Percentiles rank a stretch among this genome's conserved stretches.
Evolutionary conservation across 2,329 filamentous ascomycete genomes (phyloP).

Genomic region (Teratosphaeria zuluensis): DNA sequence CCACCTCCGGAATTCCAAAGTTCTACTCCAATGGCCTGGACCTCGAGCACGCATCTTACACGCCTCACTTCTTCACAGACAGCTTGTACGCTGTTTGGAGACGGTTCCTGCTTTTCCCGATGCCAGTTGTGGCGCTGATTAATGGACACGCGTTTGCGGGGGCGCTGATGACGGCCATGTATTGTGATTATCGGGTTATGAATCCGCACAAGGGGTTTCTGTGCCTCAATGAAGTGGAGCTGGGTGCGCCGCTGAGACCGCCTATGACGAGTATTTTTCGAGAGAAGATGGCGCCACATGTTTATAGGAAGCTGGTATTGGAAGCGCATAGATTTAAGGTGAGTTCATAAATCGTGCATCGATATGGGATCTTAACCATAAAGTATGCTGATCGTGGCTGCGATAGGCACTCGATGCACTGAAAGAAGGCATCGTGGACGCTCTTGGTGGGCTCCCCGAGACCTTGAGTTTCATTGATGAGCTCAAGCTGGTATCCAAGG

Average conservation of each 20-base stretch:
- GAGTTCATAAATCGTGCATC: neutral
- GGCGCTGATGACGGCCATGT: conserved; percentile 71
- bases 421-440: conserved; percentile 59
- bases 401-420: conserved; percentile 49
- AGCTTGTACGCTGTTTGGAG: conserved; percentile 56
- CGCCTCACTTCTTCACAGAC: conserved; percentile 49
- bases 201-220: conserved; percentile 60
- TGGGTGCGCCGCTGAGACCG: conserved; percentile 64
- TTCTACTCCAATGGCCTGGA: conserved; percentile 66
- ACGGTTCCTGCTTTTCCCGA: conserved; percentile 60
- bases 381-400: too few relatives aligned
- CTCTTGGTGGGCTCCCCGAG: conserved; percentile 54
- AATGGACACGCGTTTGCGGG: conserved; percentile 76
- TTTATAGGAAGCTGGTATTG: conserved; percentile 58
- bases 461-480: conserved; percentile 51
- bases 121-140: conserved; percentile 71
- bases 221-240: conserved; percentile 73
- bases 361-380: too few relatives aligned
- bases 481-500: conserved; percentile 51
- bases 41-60: conserved; percentile 53
- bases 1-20: conserved; percentile 64
- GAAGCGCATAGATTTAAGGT: conserved; percentile 58
- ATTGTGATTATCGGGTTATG: conserved; percentile 68
- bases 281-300: conserved; percentile 48
- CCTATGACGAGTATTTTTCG: conserved; percentile 69